Evolutionary conservation across 192 early-diverging fungal genomes (phyloP).

Genomic region (Coemansia sp.): DNA sequence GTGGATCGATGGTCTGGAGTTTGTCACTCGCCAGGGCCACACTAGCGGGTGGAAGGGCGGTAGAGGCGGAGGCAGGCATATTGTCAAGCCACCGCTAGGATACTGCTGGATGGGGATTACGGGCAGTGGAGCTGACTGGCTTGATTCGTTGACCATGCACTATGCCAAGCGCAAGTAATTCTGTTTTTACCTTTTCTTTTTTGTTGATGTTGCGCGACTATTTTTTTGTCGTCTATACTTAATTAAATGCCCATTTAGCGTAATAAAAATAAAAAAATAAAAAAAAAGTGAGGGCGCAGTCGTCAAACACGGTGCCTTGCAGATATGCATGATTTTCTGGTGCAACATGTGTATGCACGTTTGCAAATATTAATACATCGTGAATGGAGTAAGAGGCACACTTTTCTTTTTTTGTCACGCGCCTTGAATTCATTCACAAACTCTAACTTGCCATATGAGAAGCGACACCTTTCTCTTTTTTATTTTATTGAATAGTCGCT

Average conservation of each 20-base stretch:
- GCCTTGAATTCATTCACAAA: not conserved
- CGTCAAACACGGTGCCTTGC: constrained; percentile 9
- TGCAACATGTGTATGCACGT: not conserved
- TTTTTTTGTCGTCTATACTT: constrained; percentile 4
- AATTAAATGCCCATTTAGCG: not conserved
- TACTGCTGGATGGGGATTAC: constrained; percentile 61
- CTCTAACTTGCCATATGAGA: not conserved
- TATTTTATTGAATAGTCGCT: not conserved
- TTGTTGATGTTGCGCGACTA: too few species aligned
- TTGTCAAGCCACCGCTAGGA: constrained; percentile 56
- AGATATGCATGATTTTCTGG: not conserved
- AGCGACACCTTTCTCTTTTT: not conserved
- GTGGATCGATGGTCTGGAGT: constrained; percentile 66
- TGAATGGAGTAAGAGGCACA: not conserved
- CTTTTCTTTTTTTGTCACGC: not conserved
- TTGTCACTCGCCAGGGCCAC: constrained; percentile 56
- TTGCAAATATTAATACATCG: not conserved
- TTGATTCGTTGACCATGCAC: constrained; percentile 60
- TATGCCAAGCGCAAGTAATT: constrained; percentile 37
- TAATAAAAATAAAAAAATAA: too few species aligned
- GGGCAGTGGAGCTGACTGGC: constrained; percentile 58
- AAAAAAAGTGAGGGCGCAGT: constrained; percentile 11
- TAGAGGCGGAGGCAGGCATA: constrained; percentile 47
- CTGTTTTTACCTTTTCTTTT: not conserved
- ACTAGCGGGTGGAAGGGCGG: constrained; percentile 63